phyloP scores from a whole-genome alignment of 2,329 filamentous ascomycete genomes.

The Colletotrichum sp. region DNA sequence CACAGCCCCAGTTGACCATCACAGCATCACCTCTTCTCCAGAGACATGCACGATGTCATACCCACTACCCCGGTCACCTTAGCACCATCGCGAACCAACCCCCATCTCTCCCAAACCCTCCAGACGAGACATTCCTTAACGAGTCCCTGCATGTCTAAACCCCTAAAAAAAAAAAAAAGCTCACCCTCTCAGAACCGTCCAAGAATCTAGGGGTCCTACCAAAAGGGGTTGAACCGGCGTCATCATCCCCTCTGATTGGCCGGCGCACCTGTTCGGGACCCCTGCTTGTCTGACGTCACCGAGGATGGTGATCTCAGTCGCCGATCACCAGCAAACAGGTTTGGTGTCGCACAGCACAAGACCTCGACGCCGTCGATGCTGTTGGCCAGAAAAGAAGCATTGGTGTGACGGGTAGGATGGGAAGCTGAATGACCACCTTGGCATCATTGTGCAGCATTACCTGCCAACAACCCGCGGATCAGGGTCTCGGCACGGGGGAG shows the following conservation, averaged over 20 bases:
- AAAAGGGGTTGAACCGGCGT: background rate
- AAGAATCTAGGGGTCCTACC: conserved; percentile 20
- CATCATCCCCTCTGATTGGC: background rate
- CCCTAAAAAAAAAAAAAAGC: background rate
- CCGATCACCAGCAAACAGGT: conserved; percentile 18
- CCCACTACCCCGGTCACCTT: background rate
- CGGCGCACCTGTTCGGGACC: background rate
- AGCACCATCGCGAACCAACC: background rate
- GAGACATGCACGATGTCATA: conserved; percentile 11
- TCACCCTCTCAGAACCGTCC: background rate
- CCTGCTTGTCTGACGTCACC: conserved; percentile 12
- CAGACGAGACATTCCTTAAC: background rate
- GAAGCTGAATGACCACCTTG: background rate
- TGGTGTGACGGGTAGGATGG: background rate
- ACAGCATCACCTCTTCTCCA: background rate
- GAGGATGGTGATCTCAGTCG: conserved; percentile 3
- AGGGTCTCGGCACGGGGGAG: conserved; percentile 9
- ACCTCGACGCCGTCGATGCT: background rate
- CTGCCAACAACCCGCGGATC: background rate
- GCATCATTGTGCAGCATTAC: conserved; percentile 20
- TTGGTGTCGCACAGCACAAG: conserved; percentile 4
- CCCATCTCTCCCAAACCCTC: background rate
- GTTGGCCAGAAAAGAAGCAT: background rate
- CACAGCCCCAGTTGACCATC: background rate
- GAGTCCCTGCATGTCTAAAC: conserved; percentile 8